These are phyloP conservation scores for Luvunga scandens DNA, from an alignment of 345 rosid species.

Conservation along the genomic window DNA sequence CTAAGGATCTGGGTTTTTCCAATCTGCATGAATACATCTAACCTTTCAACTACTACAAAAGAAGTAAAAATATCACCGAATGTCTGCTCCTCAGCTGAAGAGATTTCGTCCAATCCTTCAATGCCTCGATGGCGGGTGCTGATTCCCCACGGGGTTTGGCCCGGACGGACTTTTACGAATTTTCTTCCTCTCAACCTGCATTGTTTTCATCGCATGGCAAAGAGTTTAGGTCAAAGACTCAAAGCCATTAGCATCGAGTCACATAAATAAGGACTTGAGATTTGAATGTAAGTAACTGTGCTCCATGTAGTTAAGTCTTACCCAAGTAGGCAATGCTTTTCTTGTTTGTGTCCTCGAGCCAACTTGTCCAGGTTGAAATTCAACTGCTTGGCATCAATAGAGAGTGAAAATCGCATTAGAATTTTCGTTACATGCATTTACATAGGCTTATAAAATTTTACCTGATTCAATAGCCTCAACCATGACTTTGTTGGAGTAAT, in stretches of 20 bases:
- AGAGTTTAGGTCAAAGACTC: neutral
- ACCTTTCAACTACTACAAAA: neutral
- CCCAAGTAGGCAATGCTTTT: conserved; percentile 32
- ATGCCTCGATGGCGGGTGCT: conserved; percentile 38
- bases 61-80: neutral
- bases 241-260: neutral
- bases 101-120: conserved; percentile 22
- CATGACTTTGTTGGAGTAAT: conserved; percentile 13
- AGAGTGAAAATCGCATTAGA: neutral
- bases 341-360: conserved; percentile 14
- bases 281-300: neutral
- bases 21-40: conserved; percentile 26
- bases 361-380: conserved; percentile 26
- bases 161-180: conserved; percentile 41
- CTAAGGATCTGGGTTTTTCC: conserved; percentile 8
- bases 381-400: conserved; percentile 25
- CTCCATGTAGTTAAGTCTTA: conserved; percentile 14
- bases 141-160: conserved; percentile 50
- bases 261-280: neutral
- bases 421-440: neutral
- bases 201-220: conserved; percentile 15
- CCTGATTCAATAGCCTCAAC: conserved; percentile 51
- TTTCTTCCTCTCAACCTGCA: conserved; percentile 40
- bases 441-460: neutral
- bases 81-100: conserved; percentile 10